Percentiles rank a stretch among this genome's conserved stretches.
Evolutionary conservation across 2,329 filamentous ascomycete species (phyloP).

Genomic region (Dactylella cylindrospora): DNA sequence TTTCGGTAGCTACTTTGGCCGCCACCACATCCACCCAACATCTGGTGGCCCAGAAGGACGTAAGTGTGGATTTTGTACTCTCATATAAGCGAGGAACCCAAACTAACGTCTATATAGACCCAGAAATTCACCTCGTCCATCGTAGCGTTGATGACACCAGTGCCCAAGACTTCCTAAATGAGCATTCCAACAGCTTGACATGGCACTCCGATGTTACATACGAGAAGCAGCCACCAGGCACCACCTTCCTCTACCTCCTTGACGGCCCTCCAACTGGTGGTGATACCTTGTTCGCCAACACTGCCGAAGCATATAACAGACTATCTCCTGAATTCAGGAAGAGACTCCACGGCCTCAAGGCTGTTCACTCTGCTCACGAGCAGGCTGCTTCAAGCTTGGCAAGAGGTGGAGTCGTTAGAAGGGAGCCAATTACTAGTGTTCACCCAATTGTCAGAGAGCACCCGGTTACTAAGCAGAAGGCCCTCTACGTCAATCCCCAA

Average conservation of each 20-base stretch:
- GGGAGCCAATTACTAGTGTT: constrained; percentile 71
- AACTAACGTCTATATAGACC: constrained; percentile 53
- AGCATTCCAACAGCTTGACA: constrained; percentile 75
- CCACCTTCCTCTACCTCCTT: constrained; percentile 85
- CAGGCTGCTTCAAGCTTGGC: constrained; percentile 71
- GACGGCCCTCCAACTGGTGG: constrained; percentile 67
- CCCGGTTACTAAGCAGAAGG: constrained; percentile 78
- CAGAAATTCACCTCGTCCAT: constrained; percentile 77
- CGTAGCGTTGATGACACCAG: constrained; percentile 66
- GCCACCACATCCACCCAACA: constrained; percentile 78
- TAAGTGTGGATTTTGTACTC: neutral
- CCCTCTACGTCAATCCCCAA: constrained; percentile 77
- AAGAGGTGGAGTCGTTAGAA: constrained; percentile 69
- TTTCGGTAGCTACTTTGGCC: constrained; percentile 74
- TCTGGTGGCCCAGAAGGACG: constrained; percentile 70
- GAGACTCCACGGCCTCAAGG: constrained; percentile 75
- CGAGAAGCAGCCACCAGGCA: constrained; percentile 83
- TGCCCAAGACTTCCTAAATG: constrained; percentile 64
- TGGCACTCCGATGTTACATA: constrained; percentile 92
- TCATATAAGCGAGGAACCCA: neutral
- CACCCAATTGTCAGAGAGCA: constrained; percentile 82
- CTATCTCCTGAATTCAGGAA: constrained; percentile 77
- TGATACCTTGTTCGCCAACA: constrained; percentile 80
- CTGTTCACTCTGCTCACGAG: constrained; percentile 78
- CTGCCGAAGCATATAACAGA: constrained; percentile 76